These are phyloP conservation scores for Zangia roseola DNA, from an alignment of 768 basidiomycete genomes.

Conservation along the genomic window DNA sequence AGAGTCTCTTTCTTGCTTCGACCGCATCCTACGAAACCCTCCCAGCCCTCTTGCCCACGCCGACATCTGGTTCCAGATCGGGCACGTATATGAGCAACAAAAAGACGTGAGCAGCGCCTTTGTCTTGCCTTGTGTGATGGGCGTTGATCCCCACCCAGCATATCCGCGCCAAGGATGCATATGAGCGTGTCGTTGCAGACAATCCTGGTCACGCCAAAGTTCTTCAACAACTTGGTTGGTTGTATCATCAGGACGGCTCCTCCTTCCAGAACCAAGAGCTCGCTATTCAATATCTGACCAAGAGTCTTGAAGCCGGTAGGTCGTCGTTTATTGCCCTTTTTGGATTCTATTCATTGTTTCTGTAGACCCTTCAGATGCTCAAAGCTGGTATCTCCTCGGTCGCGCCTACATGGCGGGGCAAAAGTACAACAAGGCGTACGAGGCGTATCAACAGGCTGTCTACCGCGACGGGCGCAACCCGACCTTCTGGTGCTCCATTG, in stretches of 20 bases:
- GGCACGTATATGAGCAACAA: slow-evolving; percentile 97
- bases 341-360: not conserved
- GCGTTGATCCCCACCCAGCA: slow-evolving; percentile 50
- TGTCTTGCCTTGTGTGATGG: slow-evolving; percentile 4
- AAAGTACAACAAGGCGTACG: slow-evolving; percentile 99
- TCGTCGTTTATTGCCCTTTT: slow-evolving; percentile 1
- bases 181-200: slow-evolving; percentile 91
- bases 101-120: slow-evolving; percentile 66
- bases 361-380: slow-evolving; percentile 91
- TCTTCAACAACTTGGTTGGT: slow-evolving; percentile 95
- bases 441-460: slow-evolving; percentile 98
- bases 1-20: slow-evolving; percentile 88
- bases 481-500: slow-evolving; percentile 99
- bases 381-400: slow-evolving; percentile 98
- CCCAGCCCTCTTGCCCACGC: slow-evolving; percentile 94
- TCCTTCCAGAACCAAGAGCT: slow-evolving; percentile 95
- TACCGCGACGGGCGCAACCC: slow-evolving; percentile 99
- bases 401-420: slow-evolving; percentile 98
- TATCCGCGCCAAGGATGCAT: slow-evolving; percentile 87
- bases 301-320: slow-evolving; percentile 92
- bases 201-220: slow-evolving; percentile 96
- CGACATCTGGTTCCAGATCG: slow-evolving; percentile 99
- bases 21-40: slow-evolving; percentile 93
- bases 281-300: slow-evolving; percentile 91
- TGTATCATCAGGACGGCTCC: slow-evolving; percentile 94